Evolutionary conservation across 768 basidiomycete species (phyloP).

Genomic region (Boletus tomentosulus): DNA sequence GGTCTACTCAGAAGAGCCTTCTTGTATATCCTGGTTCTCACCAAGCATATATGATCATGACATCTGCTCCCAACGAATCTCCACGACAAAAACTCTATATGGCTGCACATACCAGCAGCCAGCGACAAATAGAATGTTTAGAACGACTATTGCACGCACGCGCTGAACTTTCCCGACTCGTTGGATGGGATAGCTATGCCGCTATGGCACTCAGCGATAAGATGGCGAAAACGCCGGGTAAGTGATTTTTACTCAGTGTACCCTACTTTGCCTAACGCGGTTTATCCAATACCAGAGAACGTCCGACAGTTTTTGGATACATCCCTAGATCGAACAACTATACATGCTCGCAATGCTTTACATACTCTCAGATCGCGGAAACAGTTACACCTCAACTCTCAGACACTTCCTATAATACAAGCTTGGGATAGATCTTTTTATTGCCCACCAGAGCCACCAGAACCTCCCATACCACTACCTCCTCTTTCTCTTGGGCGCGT

Average conservation of each 20-base stretch:
- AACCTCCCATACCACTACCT: conserved; percentile 68
- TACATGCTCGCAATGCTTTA: conserved; percentile 73
- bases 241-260: conserved; percentile 12
- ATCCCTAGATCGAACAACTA: conserved; percentile 73
- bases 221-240: conserved; percentile 95
- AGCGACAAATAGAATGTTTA: conserved; percentile 69
- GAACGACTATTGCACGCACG: conserved; percentile 74
- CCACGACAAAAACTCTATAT: conserved; percentile 80
- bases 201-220: conserved; percentile 88
- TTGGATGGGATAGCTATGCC: conserved; percentile 83
- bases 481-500: conserved; percentile 85
- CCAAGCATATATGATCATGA: conserved; percentile 92
- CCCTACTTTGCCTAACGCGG: conserved; percentile 1
- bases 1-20: conserved; percentile 69
- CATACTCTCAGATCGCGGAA: conserved; percentile 65
- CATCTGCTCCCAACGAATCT: conserved; percentile 80
- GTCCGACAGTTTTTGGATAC: conserved; percentile 83
- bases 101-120: conserved; percentile 72
- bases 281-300: conserved; percentile 50
- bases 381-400: conserved; percentile 61
- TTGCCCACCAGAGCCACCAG: conserved; percentile 73
- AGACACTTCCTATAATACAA: conserved; percentile 62
- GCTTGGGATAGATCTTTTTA: conserved; percentile 99
- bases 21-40: conserved; percentile 81
- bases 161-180: conserved; percentile 76